phyloP scores from a whole-genome alignment of 2,329 filamentous ascomycete genomes.

The Stemphylium beticola region DNA sequence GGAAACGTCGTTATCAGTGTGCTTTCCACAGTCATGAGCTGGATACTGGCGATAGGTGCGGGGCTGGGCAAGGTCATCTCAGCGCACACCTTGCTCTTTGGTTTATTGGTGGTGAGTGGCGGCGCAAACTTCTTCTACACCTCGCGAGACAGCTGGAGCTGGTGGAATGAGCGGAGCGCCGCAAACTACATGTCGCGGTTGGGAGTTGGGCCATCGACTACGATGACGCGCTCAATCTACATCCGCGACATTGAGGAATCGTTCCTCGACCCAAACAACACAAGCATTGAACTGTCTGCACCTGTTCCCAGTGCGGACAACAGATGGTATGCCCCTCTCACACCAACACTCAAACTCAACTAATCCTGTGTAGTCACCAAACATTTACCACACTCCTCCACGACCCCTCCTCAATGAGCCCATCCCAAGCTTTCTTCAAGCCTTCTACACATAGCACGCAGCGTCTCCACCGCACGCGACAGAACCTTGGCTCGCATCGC shows the following conservation, averaged over 20 bases:
- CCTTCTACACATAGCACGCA: constrained; percentile 49
- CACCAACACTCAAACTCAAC: background rate
- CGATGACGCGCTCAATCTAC: constrained; percentile 87
- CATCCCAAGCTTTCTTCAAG: constrained; percentile 28
- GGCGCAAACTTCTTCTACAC: constrained; percentile 77
- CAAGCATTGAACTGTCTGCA: constrained; percentile 27
- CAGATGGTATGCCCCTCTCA: constrained; percentile 31
- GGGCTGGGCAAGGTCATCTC: constrained; percentile 71
- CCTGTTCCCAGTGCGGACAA: constrained; percentile 27
- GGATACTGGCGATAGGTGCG: constrained; percentile 70
- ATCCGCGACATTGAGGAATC: constrained; percentile 78
- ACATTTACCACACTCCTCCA: constrained; percentile 47
- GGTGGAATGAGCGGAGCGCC: constrained; percentile 86
- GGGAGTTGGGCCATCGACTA: constrained; percentile 76
- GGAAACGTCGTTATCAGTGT: constrained; percentile 78
- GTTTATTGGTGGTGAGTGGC: constrained; percentile 70
- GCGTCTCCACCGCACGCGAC: constrained; percentile 76
- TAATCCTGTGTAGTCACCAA: constrained; percentile 36
- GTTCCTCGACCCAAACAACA: constrained; percentile 49
- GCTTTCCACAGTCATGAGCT: constrained; percentile 77
- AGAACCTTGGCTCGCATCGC: constrained; percentile 81
- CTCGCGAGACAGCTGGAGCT: constrained; percentile 73
- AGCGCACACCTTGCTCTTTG: constrained; percentile 76
- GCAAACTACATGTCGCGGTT: constrained; percentile 80
- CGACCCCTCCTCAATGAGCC: constrained; percentile 24